These are phyloP conservation scores for rapeseed (Brassica napus) DNA, from an alignment of 345 rosid species.

Conservation along the genomic window Da-Ae NC_063451.1:2601501-2602000, in stretches of 20 bases:
- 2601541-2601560: constrained; percentile 73
- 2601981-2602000: constrained; percentile 69
- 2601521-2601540: constrained; percentile 56
- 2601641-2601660: constrained; percentile 96
- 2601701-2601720: constrained; percentile 79
- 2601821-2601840: neutral
- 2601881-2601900: constrained; percentile 74
- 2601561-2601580: constrained; percentile 47
- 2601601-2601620: constrained; percentile 85
- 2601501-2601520: constrained; percentile 51
- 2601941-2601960: constrained; percentile 82
- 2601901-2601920: constrained; percentile 82
- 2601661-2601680: constrained; percentile 82
- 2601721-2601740: constrained; percentile 82
- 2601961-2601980: constrained; percentile 91
- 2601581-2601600: constrained; percentile 57
- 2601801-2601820: constrained; percentile 23
- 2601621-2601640: constrained; percentile 92
- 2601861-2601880: constrained; percentile 87
- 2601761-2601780: constrained; percentile 62
- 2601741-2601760: constrained; percentile 94
- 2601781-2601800: constrained; percentile 62
- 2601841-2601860: constrained; percentile 40
- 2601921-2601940: constrained; percentile 72
- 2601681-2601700: constrained; percentile 90